These are phyloP conservation scores for Dissoconium aciculare DNA, from an alignment of 2,329 filamentous ascomycete species.

Conservation along the genomic window DNA sequence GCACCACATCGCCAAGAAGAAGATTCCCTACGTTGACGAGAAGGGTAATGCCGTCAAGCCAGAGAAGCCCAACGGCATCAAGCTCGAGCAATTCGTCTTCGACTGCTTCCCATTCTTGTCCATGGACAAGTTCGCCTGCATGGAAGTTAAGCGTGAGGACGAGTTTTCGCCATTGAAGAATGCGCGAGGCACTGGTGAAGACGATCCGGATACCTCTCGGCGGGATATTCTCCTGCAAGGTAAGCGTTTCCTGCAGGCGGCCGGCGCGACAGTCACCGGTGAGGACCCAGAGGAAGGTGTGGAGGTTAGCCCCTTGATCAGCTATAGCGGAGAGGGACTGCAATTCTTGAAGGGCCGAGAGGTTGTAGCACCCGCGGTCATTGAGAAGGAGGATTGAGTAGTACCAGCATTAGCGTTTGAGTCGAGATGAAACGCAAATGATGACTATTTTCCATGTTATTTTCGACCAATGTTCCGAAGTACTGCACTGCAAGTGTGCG, in stretches of 20 bases:
- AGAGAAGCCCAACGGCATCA: conserved; percentile 91
- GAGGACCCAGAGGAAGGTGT: conserved; percentile 51
- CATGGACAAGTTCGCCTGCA: conserved; percentile 79
- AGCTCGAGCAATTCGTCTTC: conserved; percentile 98
- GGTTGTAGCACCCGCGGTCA: conserved; percentile 48
- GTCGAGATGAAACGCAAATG: too few relatives aligned
- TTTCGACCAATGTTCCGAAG: too few relatives aligned
- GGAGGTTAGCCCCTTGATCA: conserved; percentile 83
- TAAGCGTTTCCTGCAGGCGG: conserved; percentile 66
- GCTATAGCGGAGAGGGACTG: conserved; percentile 59
- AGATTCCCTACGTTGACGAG: conserved; percentile 73
- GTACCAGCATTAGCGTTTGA: too few relatives aligned
- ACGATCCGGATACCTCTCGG: conserved; percentile 87
- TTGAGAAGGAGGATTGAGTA: conserved; percentile 39
- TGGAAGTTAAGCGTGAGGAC: conserved; percentile 92
- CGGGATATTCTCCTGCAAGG: conserved; percentile 82
- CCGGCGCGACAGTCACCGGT: conserved; percentile 59
- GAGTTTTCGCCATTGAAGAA: conserved; percentile 99
- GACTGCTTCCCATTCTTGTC: conserved; percentile 87
- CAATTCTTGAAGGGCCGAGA: conserved; percentile 45
- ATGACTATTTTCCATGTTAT: too few relatives aligned
- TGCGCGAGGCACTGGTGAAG: conserved; percentile 66
- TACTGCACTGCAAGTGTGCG: too few relatives aligned
- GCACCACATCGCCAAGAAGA: conserved; percentile 94
- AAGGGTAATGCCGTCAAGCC: conserved; percentile 75